Base-by-base conservation (phyloP, 78 protist species). In the Dictyostelium citrinum region DNA sequence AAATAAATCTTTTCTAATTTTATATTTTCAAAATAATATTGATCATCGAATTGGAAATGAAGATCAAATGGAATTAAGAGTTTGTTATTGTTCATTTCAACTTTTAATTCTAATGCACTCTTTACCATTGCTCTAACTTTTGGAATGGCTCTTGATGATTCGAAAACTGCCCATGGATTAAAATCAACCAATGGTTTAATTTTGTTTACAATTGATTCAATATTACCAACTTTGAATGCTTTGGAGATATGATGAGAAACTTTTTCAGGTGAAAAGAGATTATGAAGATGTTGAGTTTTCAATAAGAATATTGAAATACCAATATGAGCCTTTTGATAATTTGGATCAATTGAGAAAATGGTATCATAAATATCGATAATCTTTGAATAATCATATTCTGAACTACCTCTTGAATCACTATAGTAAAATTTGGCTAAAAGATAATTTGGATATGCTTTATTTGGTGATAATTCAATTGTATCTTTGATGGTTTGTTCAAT, bases 391-490 rank as follows among this genome's bases (percentile, higher is more conserved):
- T 67, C 45, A 5, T 22, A 35, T 9, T 71, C 27, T 45, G 8
- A 29, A 11, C 29, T 46, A 1, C 12, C 27, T 33, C 27, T 70
- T 16, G 77, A 33, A 31, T 2, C 1, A 2, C 16, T 20, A 17
- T 16, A 31, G 8, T 37, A 74, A 17, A 39, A 39, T 39, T 74
- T 74, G 0, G 81, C 81, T 39, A 74, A 74, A 37, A 74, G 55
- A 39, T 74, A 74, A 74, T 24, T 74, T 74, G 81, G 81, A 39
- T 74, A 74, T 3, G 67, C 67, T 39, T 46, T 77, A 20, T 14
- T 20, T 77, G 45, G 37, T 12, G 41, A 35, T 29, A 77, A 22
- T 46, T 43, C 81, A 20, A 43, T 41, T 7, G 51, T 27, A 41
- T 46, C 37, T 33, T 17, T 24, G 2, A 45, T 46, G 20, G 31